These are phyloP conservation scores for Meripilus lineatus DNA, from an alignment of 1,284 basidiomycete genomes.

Conservation along the genomic window DNA sequence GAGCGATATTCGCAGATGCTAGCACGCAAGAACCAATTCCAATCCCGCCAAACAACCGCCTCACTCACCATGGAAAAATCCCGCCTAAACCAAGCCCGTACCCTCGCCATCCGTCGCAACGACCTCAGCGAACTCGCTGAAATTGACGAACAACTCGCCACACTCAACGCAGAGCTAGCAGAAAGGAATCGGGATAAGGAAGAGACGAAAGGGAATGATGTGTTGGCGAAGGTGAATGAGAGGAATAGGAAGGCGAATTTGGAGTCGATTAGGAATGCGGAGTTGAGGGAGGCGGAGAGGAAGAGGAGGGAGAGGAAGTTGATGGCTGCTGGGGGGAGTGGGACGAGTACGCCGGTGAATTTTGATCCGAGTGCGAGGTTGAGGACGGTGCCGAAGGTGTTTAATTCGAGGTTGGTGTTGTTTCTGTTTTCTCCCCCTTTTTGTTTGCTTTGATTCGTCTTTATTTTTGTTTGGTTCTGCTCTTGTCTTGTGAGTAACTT, in stretches of 20 bases:
- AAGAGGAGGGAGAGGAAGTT: constrained; percentile 63
- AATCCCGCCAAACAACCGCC: constrained; percentile 37
- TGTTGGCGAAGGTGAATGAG: constrained; percentile 80
- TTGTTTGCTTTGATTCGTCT: constrained; percentile 11
- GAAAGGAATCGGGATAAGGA: constrained; percentile 23
- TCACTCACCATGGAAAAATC: constrained; percentile 54
- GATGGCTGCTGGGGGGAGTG: constrained; percentile 37
- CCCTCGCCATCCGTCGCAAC: constrained; percentile 65
- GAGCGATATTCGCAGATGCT: too few species aligned
- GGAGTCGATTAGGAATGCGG: constrained; percentile 75
- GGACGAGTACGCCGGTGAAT: constrained; percentile 36
- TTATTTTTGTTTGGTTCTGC: constrained; percentile 5
- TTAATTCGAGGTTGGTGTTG: constrained; percentile 47
- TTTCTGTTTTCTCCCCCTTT: constrained; percentile 12
- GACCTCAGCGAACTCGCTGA: constrained; percentile 56
- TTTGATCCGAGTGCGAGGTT: constrained; percentile 60
- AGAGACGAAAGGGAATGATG: constrained; percentile 41
- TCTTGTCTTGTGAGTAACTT: not conserved
- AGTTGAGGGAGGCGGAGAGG: constrained; percentile 60
- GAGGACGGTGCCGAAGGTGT: constrained; percentile 48
- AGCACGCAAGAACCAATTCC: constrained; percentile 55
- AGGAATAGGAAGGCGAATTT: constrained; percentile 80
- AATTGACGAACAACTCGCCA: constrained; percentile 61
- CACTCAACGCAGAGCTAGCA: constrained; percentile 32
- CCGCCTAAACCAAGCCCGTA: constrained; percentile 59